A percentile compares a stretch with the other conserved stretches of the same genome.
Conservation (phyloP, 768 basidiomycete genomes). For the Obba rivulosa region DNA sequence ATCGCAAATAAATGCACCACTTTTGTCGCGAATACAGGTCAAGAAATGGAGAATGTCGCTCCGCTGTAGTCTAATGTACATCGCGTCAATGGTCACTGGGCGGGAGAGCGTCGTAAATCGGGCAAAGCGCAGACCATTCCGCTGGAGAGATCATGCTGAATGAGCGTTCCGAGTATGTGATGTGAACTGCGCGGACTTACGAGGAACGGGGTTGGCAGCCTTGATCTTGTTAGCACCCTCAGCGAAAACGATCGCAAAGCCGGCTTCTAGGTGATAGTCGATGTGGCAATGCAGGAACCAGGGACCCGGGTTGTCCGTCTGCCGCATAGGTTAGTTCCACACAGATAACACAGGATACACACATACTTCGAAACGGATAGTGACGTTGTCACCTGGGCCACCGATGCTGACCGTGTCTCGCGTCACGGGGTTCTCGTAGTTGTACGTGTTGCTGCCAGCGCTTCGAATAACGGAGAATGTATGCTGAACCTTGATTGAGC, state of each 20-base stretch:
- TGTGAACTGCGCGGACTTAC: slow-evolving; percentile 6
- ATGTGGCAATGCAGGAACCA: slow-evolving; percentile 17
- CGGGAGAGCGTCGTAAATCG: slow-evolving; percentile 8
- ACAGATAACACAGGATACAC: too few relatives aligned
- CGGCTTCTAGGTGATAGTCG: slow-evolving; percentile 11
- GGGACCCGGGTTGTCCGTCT: slow-evolving; percentile 14
- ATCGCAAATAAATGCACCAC: too few relatives aligned
- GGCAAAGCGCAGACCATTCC: slow-evolving; percentile 13
- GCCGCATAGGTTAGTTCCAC: not conserved
- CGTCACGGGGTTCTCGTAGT: slow-evolving; percentile 49
- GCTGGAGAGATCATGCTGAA: not conserved
- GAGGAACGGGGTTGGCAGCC: slow-evolving; percentile 9
- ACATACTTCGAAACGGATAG: slow-evolving; percentile 36
- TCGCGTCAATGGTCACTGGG: slow-evolving; percentile 4
- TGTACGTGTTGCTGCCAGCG: slow-evolving; percentile 32
- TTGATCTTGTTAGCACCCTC: slow-evolving; percentile 10
- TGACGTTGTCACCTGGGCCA: slow-evolving; percentile 29
- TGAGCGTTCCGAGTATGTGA: not conserved
- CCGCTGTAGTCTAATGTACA: too few relatives aligned
- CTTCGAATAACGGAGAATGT: slow-evolving; percentile 40
- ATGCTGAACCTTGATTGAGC: slow-evolving; percentile 26
- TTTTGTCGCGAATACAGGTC: too few relatives aligned
- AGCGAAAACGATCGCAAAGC: slow-evolving; percentile 13
- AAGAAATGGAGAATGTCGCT: too few relatives aligned
- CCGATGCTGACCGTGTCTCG: slow-evolving; percentile 33